Evolutionary conservation across 176 grass and related monocot species (phyloP), one percentile per base, ranked within the genome.

Genomic region (Microstegium vimineum): DNA sequence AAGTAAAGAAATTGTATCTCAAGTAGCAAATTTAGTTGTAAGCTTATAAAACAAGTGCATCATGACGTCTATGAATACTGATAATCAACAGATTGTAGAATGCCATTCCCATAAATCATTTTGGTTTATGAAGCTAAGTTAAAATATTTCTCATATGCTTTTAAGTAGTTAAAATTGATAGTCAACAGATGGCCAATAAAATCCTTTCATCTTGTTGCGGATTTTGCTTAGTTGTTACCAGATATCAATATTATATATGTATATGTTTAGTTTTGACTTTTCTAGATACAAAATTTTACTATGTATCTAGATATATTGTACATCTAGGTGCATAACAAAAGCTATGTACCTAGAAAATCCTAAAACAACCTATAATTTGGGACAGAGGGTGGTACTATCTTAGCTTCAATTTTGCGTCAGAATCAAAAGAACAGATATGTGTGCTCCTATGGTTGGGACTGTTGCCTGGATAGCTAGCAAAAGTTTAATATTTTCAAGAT

Each of bases 1-100:
- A 85, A 33, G 22, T 70, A 76, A 81, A 76, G 62, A 59, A 64
- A 17, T 54, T 17, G 63, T 28, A 81, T 77, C 75, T 59, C 16
- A 60, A 71, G 49, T 34, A 6, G 67, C 47, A 47, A 40, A 76
- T 26, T 76, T 16, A 76, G 12, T 30, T 62, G 3, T 28, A 28
- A 40, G 3, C 33, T 36, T 87, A 61, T 57, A 66, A 59, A 64
- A 86, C 13, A 74, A 28, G 35, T 25, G 20, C 54, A 80, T n/a
- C 25, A 71, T 56, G 34, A 28, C 2, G 23, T 30, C 13, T 22
- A 3, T 49, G 18, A 77, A 82, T 30, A 67, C 31, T 74, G 47
- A 84, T 61, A 61, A 74, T 47, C 47, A 36, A 71, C 34, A 78
- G 11, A 45, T 57, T 38, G 40, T 54, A 34, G 36, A 47, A 41